These are phyloP conservation scores for Exophiala sp. DNA, from an alignment of 2,329 filamentous ascomycete species.

Conservation along the genomic window DNA sequence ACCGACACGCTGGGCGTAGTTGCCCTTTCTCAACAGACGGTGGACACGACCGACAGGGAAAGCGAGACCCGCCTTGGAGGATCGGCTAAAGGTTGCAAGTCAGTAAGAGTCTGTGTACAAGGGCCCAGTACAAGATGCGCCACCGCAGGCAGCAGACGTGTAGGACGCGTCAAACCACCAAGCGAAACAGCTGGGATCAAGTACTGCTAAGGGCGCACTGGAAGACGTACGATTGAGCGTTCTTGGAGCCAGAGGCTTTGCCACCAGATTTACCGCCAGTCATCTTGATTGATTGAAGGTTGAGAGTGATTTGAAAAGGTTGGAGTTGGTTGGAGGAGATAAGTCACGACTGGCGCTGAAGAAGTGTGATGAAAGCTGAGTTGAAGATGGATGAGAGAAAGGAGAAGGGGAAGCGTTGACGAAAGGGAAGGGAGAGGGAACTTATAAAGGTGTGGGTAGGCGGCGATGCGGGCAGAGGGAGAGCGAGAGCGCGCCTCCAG, in stretches of 20 bases:
- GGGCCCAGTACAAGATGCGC: background rate
- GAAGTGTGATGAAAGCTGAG: conserved; percentile 29
- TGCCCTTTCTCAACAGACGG: conserved; percentile 96
- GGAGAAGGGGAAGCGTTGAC: conserved; percentile 30
- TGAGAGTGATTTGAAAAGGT: conserved; percentile 34
- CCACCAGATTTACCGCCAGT: conserved; percentile 99
- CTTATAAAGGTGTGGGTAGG: conserved; percentile 42
- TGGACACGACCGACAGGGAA: conserved; percentile 99
- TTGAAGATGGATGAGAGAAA: conserved; percentile 31
- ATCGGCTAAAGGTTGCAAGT: conserved; percentile 61
- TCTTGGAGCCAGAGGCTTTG: conserved; percentile 99
- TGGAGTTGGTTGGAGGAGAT: conserved; percentile 34
- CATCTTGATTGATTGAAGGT: conserved; percentile 72
- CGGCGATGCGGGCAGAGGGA: conserved; percentile 39
- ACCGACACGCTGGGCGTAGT: conserved; percentile 99
- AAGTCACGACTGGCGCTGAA: conserved; percentile 27
- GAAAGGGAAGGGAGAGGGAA: conserved; percentile 33
- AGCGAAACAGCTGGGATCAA: conserved; percentile 1
- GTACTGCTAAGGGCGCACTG: background rate
- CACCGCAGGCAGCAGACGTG: background rate
- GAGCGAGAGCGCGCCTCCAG: conserved; percentile 35
- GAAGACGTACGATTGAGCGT: conserved; percentile 90
- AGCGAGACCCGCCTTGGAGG: conserved; percentile 97
- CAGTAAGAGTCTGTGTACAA: conserved; percentile 33
- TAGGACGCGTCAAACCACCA: conserved; percentile 36